Evolutionary conservation across 1,139 yeast species (phyloP), one percentile per base, ranked within the genome.

Genomic region (Suhomyces kunorum): DNA sequence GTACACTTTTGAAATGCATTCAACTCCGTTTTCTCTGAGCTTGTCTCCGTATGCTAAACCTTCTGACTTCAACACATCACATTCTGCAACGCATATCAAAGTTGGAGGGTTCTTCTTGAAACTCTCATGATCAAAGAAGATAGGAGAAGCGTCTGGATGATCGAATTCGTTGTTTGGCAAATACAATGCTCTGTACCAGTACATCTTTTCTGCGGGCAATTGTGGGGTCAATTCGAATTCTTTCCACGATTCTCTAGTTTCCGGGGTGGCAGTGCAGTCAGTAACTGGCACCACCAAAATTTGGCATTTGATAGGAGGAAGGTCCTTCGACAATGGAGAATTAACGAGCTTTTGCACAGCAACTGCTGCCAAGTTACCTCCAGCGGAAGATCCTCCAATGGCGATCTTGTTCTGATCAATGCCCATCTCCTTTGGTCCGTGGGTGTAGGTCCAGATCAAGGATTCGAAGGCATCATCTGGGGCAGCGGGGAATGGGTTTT

Each of bases 351-450:
- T 68, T 48, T 74, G 76, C 15, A 70, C 54, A 32, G 71, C 58
- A 6, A 68, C 59, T 1, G 76, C 76, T 13, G 74, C 61, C 45
- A 72, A 58, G 50, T 71, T 69, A 2, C 77, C 77, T 17, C 77
- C 80, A 14, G 79, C 79, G 3, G 78, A 72, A 1, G 74, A 67
- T 0, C 80, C 79, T 9, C 70, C 78, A 15, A 70, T 58, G 8
- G 69, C 68, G n/a, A 74, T 55, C 36, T 63, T 68, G 26, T 50
- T 50, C 27, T 50, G 49, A 46, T 74, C 60, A 28, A 68, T 58
- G 5, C 56, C 58, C 24, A 71, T 50, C 11, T 47, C 53, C 28
- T 25, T 8, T 4, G 55, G 46, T 0, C 55, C 63, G 5, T 28
- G 33, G 1, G 35, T 24, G 12, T 51, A 45, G 1, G 48, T 56